Evolutionary conservation across 176 grass and related monocot genomes (phyloP), one percentile per base, ranked within the genome.

Genomic region (Cenchrus fungigraminus): DNA sequence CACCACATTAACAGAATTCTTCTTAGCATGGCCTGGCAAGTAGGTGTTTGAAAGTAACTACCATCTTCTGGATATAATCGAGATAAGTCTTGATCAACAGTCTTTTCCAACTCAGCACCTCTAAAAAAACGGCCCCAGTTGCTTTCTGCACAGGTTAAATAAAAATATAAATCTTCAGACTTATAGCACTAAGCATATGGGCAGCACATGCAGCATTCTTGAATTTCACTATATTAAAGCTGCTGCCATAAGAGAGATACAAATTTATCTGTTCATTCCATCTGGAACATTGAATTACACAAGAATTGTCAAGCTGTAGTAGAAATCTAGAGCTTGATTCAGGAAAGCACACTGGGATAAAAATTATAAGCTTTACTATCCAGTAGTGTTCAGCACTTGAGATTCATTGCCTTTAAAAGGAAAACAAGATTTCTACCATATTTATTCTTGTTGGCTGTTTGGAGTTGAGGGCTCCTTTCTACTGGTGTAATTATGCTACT

Each of bases 1-100:
- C 93, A 92, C 97, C 97, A 99, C 84, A 99, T 77, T 49, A 94
- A 89, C 16, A 99, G 75, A 84, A 96, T 99, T 81, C 93, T 91
- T 53, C 90, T 89, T 59, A 99, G 76, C 83, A 99, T 94, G 62
- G 91, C 88, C 86, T 99, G 97, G 74, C 93, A 96, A 44, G 45
- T 47, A 34, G 97, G 88, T 0, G 90, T 91, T 74, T 99, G 97
- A 88, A 99, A 94, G 80, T 96, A 99, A 71, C 88, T 92, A 68
- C 83, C 86, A 76, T 94, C 75, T 92, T 98, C 96, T 13, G 91
- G 93, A 84, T 99, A 99, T 77, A 99, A 81, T 53, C 91, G 82
- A 22, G 94, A 89, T 56, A 99, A 82, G 86, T 99, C 97, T 84
- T 96, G 90, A 37, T 99, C 91, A 56, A 99, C 88, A n/a, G 78